A percentile compares a stretch with the other conserved stretches of the same genome.
phyloP scores from a whole-genome alignment of 2,329 filamentous ascomycete genomes.

The Colletotrichum magnum region DNA sequence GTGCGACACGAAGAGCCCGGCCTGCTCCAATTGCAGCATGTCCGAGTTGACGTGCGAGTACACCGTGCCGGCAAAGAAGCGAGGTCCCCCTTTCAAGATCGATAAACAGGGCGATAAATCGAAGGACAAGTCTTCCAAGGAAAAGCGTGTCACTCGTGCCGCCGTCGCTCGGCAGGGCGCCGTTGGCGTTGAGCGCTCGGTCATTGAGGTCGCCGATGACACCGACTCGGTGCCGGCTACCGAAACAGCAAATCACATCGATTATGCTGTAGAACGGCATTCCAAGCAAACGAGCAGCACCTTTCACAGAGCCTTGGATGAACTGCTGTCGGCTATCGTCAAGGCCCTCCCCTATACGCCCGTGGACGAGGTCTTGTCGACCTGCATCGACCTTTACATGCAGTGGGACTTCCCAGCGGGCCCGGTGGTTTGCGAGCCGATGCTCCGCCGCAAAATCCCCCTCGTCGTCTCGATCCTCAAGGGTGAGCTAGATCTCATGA shows the following conservation, averaged over 20 bases:
- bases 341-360: constrained; percentile 15
- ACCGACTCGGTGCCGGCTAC: not conserved
- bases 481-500: not conserved
- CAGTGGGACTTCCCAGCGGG: constrained; percentile 26
- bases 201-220: not conserved
- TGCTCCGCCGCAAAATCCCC: not conserved
- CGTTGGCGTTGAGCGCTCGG: not conserved
- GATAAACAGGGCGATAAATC: not conserved
- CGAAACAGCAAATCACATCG: not conserved
- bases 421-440: constrained; percentile 26
- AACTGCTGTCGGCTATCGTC: constrained; percentile 13
- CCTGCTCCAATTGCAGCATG: constrained; percentile 18
- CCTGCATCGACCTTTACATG: constrained; percentile 30
- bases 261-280: too few relatives aligned
- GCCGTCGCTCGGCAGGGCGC: not conserved
- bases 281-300: not conserved
- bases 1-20: constrained; percentile 17
- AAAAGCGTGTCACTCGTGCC: too few relatives aligned
- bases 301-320: not conserved
- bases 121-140: too few relatives aligned
- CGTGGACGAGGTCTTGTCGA: constrained; percentile 12
- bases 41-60: constrained; percentile 15
- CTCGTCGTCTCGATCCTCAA: constrained; percentile 16
- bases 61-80: constrained; percentile 21
- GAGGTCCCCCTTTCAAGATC: constrained; percentile 13